Conservation (phyloP, 1,139 yeast species). For the Pichia sp. region DNA sequence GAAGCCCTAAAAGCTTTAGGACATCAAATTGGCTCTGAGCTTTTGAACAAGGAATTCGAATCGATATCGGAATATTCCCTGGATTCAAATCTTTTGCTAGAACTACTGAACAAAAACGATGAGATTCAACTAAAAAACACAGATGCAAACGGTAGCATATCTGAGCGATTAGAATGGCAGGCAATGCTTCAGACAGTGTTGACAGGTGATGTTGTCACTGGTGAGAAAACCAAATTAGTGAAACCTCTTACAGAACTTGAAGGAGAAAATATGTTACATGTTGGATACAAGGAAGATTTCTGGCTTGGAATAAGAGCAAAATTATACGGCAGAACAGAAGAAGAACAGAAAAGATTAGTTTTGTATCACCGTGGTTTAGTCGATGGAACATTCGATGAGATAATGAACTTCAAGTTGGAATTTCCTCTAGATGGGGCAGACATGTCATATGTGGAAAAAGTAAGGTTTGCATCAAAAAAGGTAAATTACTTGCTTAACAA, state of each 20-base stretch:
- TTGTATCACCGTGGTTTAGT: constrained; percentile 68
- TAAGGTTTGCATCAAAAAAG: constrained; percentile 36
- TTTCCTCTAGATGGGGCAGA: constrained; percentile 25
- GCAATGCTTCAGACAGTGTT: constrained; percentile 85
- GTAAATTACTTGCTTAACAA: constrained; percentile 55
- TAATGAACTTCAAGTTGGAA: constrained; percentile 56
- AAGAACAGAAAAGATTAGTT: constrained; percentile 72
- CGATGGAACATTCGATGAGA: constrained; percentile 68
- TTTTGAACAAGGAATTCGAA: constrained; percentile 23
- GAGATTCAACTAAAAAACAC: constrained; percentile 33
- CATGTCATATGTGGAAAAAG: constrained; percentile 30
- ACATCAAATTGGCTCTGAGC: constrained; percentile 26
- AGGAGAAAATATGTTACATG: constrained; percentile 48
- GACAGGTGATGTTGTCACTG: constrained; percentile 89
- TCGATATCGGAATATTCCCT: constrained; percentile 35
- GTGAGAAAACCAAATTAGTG: constrained; percentile 82
- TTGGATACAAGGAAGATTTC: constrained; percentile 67
- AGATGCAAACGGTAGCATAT: constrained; percentile 56
- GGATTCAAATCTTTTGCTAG: constrained; percentile 37
- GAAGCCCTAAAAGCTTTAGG: constrained; percentile 30
- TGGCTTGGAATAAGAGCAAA: constrained; percentile 83
- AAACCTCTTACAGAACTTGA: constrained; percentile 41
- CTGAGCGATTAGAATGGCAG: constrained; percentile 94
- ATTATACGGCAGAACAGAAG: constrained; percentile 73
- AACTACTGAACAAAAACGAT: constrained; percentile 38